A percentile compares a stretch with the other conserved stretches of the same genome.
phyloP scores from a whole-genome alignment of 164 flowering plant species.

The Magnolia sinica region DNA sequence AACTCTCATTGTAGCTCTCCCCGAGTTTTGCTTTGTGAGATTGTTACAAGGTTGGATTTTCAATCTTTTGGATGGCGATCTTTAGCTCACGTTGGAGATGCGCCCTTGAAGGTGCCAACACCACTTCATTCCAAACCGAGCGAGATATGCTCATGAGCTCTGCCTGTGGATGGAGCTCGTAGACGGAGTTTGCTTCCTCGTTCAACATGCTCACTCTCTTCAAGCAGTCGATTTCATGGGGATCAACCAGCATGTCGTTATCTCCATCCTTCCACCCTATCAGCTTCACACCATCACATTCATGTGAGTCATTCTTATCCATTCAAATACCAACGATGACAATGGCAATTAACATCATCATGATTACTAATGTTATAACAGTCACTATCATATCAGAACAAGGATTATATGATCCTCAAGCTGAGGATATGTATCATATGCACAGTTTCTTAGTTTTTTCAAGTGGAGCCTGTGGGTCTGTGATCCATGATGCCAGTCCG shows the following conservation, averaged over 20 bases:
- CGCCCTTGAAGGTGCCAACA: slow-evolving; percentile 48
- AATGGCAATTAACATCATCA: too few relatives aligned
- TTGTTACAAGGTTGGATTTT: slow-evolving; percentile 19
- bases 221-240: slow-evolving; percentile 60
- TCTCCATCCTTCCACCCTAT: slow-evolving; percentile 83
- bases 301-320: background rate
- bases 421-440: background rate
- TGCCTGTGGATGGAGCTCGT: slow-evolving; percentile 52
- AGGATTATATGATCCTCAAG: background rate
- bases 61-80: slow-evolving; percentile 41
- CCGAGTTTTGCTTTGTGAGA: background rate
- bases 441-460: background rate
- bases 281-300: slow-evolving; percentile 38
- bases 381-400: background rate
- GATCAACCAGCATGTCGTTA: slow-evolving; percentile 57
- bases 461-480: background rate
- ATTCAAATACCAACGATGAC: background rate
- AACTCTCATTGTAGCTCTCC: background rate
- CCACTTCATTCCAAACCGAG: slow-evolving; percentile 63
- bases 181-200: slow-evolving; percentile 62
- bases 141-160: slow-evolving; percentile 23
- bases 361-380: background rate
- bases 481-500: background rate
- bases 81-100: slow-evolving; percentile 48
- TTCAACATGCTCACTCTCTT: slow-evolving; percentile 42